Evolutionary conservation across 176 grass and related monocot genomes (phyloP).

Genomic region (Zoysia pacifica): DNA sequence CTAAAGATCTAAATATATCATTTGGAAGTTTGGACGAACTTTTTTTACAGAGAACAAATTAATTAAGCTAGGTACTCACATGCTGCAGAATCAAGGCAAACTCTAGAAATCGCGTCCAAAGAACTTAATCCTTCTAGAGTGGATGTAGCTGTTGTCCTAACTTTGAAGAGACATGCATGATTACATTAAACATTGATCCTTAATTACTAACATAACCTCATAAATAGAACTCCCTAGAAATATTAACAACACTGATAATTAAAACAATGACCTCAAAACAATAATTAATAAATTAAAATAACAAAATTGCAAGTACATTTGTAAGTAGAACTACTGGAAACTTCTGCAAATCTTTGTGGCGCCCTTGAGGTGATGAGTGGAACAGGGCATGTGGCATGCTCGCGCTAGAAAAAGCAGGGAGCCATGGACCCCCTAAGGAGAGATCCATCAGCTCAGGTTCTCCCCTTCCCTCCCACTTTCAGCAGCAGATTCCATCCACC

Average conservation of each 20-base stretch:
- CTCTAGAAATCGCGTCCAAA: too few relatives aligned
- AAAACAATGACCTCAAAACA: not conserved
- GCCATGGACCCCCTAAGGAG: not conserved
- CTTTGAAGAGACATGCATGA: too few relatives aligned
- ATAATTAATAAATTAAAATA: too few relatives aligned
- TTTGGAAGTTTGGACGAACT: too few relatives aligned
- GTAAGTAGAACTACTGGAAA: too few relatives aligned
- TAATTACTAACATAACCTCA: too few relatives aligned
- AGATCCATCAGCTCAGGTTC: conserved; percentile 63
- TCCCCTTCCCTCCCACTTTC: conserved; percentile 44
- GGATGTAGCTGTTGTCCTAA: too few relatives aligned
- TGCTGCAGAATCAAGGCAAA: not conserved
- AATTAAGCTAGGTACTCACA: not conserved
- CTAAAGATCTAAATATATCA: too few relatives aligned
- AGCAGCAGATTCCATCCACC: conserved; percentile 40
- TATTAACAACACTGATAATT: not conserved
- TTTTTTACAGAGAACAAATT: too few relatives aligned
- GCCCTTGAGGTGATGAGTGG: conserved; percentile 9
- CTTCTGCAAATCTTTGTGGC: not conserved
- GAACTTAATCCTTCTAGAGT: too few relatives aligned
- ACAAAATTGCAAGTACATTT: too few relatives aligned
- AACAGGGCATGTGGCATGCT: conserved; percentile 20
- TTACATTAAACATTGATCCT: too few relatives aligned
- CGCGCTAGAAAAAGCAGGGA: conserved; percentile 40
- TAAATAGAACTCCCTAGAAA: not conserved